phyloP scores from a whole-genome alignment of 148 eudicot species.

The Camellia sinensis region DNA sequence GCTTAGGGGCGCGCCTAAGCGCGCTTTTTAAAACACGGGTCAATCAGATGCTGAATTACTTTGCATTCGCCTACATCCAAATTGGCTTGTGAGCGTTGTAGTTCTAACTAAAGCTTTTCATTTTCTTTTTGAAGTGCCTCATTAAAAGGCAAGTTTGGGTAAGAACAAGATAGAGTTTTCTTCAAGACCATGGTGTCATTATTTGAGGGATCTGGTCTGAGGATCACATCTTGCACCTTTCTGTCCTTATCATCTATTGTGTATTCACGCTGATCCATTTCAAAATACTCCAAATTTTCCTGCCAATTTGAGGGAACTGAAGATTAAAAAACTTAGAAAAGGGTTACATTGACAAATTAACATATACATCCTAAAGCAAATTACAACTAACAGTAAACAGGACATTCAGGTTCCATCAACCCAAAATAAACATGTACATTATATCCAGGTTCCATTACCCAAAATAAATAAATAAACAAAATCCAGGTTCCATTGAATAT shows the following conservation, averaged over 20 bases:
- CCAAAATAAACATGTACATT: not conserved
- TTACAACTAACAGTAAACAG: not conserved
- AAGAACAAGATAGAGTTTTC: constrained; percentile 88
- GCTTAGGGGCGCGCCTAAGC: too few relatives aligned
- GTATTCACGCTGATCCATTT: constrained; percentile 84
- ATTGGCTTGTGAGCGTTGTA: constrained; percentile 79
- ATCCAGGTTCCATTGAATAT: too few relatives aligned
- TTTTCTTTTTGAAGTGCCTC: constrained; percentile 84
- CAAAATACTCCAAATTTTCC: constrained; percentile 75
- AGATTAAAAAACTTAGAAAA: not conserved
- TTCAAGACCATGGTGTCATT: constrained; percentile 62
- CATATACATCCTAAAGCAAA: too few relatives aligned
- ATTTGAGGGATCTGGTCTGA: constrained; percentile 66
- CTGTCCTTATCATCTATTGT: constrained; percentile 84
- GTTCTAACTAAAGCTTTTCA: constrained; percentile 80
- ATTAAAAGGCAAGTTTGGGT: constrained; percentile 72
- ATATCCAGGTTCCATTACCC: too few relatives aligned
- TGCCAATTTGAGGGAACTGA: constrained; percentile 27
- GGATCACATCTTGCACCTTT: constrained; percentile 71
- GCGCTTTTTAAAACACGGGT: too few relatives aligned
- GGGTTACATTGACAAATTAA: too few relatives aligned
- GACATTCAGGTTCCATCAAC: not conserved
- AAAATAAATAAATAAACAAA: too few relatives aligned
- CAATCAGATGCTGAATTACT: constrained; percentile 85
- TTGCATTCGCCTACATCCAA: constrained; percentile 79